These are phyloP conservation scores for Leishmania tarentolae DNA, from an alignment of 208 protist species.

Conservation along the genomic window DNA sequence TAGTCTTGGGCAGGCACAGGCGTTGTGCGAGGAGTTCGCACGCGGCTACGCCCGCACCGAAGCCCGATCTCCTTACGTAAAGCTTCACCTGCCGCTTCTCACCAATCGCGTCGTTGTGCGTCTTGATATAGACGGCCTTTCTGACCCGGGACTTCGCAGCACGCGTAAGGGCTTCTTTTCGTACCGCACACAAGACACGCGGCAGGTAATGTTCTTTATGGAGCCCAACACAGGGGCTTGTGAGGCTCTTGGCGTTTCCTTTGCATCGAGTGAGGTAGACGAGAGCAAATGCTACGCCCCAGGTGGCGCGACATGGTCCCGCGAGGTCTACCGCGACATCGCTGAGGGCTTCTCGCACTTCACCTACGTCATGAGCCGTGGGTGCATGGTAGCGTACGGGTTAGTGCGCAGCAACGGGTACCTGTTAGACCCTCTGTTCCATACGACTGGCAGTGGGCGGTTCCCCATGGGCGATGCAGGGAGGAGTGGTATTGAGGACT, in stretches of 20 bases:
- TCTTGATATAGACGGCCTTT: slow-evolving; percentile 35
- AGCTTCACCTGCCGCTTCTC: slow-evolving; percentile 33
- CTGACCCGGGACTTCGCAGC: slow-evolving; percentile 23
- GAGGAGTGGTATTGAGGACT: slow-evolving; percentile 44
- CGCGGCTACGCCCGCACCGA: slow-evolving; percentile 43
- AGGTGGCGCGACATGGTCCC: slow-evolving; percentile 24
- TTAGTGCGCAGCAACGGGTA: slow-evolving; percentile 52
- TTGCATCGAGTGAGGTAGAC: slow-evolving; percentile 36
- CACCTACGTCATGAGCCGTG: slow-evolving; percentile 35
- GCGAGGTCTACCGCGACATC: slow-evolving; percentile 38
- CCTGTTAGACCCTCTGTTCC: slow-evolving; percentile 66
- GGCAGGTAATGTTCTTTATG: slow-evolving; percentile 57
- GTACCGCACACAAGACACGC: slow-evolving; percentile 53
- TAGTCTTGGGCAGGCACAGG: slow-evolving; percentile 56
- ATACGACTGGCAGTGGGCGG: slow-evolving; percentile 48
- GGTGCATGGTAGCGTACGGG: slow-evolving; percentile 47
- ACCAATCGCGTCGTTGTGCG: slow-evolving; percentile 52
- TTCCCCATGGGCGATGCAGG: slow-evolving; percentile 71
- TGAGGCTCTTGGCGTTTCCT: slow-evolving; percentile 56
- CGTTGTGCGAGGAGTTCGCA: slow-evolving; percentile 64
- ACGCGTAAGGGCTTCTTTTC: slow-evolving; percentile 54
- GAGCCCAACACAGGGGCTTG: slow-evolving; percentile 63
- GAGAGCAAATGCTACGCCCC: slow-evolving; percentile 31
- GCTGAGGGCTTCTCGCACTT: slow-evolving; percentile 84
- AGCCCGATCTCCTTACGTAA: background rate